Conservation (phyloP, 106 monocot genomes). For the Ottelia alismoides region DNA sequence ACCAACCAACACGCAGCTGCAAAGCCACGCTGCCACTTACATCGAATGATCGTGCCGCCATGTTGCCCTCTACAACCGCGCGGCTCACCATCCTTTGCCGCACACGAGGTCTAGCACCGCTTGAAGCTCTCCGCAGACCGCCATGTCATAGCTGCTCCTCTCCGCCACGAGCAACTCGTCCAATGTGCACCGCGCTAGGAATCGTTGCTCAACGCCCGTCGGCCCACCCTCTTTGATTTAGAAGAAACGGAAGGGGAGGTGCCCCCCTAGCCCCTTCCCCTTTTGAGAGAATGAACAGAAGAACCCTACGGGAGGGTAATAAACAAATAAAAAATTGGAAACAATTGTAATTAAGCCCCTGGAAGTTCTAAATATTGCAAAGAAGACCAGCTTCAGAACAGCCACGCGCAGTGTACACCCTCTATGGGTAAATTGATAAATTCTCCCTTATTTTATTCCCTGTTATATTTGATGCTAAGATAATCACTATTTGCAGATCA, state of each 20-base stretch:
- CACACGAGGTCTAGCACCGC: conserved; percentile 43
- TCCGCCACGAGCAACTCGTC: conserved; percentile 36
- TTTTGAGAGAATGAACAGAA: conserved; percentile 21
- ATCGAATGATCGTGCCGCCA: no score
- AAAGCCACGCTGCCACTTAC: conserved; percentile 38
- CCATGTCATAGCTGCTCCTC: conserved; percentile 24
- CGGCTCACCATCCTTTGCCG: no score
- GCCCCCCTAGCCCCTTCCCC: conserved; percentile 22
- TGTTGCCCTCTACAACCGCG: no score
- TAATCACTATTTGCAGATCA: no score
- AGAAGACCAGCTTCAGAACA: no score
- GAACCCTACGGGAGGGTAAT: conserved; percentile 22
- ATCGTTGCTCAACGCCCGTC: conserved; percentile 26
- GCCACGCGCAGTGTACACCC: no score
- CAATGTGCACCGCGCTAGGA: conserved; percentile 20
- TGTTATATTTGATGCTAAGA: no score
- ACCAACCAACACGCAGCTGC: conserved; percentile 18
- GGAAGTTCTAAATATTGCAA: no score
- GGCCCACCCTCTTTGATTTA: conserved; percentile 15
- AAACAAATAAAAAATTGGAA: conserved; percentile 30
- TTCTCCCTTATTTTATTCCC: no score
- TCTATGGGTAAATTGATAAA: no score
- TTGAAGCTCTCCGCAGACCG: conserved; percentile 21
- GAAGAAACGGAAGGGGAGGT: conserved; percentile 24
- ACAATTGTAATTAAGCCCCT: no score